Evolutionary conservation across 2,329 filamentous ascomycete species (phyloP), one percentile per base, ranked within the genome.

Genomic region (Blumeriella jaapii): DNA sequence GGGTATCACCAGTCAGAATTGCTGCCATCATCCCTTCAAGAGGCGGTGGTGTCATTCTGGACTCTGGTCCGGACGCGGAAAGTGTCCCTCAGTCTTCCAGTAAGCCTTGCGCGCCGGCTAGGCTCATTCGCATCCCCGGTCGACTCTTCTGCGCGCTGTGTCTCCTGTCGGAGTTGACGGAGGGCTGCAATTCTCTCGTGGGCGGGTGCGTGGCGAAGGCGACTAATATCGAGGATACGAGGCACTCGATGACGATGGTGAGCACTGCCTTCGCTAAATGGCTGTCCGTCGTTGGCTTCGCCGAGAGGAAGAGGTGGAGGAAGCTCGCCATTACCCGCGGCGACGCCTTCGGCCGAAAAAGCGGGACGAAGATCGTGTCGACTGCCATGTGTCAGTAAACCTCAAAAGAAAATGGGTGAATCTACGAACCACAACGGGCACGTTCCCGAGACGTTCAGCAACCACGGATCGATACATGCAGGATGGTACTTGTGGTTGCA

Each of bases 401-500:
- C 22, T 5, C 6, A 6, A 11, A 34, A n/a, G 29, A 10, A 19
- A 17, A 18, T 13, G 22, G 28, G 19, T 13, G 14, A 20, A 11
- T 18, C 20, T 11, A 61, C 71, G 63, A 62, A 80, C 76, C 76
- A 81, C 39, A 81, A 55, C 12, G 76, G 76, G 55, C 76, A 81
- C 18, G 76, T 81, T 40, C 77, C 76, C 8, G 75, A 78, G 8
- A 82, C 69, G 38, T 81, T 78, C 41, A 81, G 61, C 27, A 82
- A 60, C 77, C 77, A 82, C 3, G 76, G 77, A 47, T 82, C 77
- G 38, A 82, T 68, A 47, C 77, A 82, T 29, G 63, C 62, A 1
- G 77, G 76, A 48, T 82, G 77, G 49, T 74, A 82, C 44, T 77
- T 74, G 55, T 82, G 77, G 38, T 72, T 60, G 52, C 77, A 82